phyloP scores from a whole-genome alignment of 768 basidiomycete genomes.

The Hypsizygus marmoreus region DNA sequence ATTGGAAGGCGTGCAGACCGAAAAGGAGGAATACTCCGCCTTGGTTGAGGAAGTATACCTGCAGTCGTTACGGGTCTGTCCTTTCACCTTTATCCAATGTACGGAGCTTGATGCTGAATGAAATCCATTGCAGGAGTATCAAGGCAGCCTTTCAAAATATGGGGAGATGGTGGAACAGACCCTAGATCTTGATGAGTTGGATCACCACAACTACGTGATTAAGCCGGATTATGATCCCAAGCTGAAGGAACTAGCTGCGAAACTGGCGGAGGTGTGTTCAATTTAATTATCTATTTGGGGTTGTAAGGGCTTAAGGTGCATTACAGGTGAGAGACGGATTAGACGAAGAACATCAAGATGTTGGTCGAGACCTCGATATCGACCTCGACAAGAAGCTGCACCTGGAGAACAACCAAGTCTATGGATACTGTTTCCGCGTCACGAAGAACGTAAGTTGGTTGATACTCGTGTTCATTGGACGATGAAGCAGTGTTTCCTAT shows the following conservation, averaged over 20 bases:
- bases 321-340: slow-evolving; percentile 70
- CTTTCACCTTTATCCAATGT: neutral
- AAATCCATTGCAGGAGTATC: slow-evolving; percentile 53
- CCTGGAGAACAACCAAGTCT: slow-evolving; percentile 84
- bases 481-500: neutral
- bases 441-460: slow-evolving; percentile 76
- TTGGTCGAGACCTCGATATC: slow-evolving; percentile 70
- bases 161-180: slow-evolving; percentile 96
- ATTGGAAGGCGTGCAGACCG: slow-evolving; percentile 51
- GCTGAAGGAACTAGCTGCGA: slow-evolving; percentile 66
- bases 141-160: slow-evolving; percentile 70
- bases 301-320: neutral
- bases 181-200: slow-evolving; percentile 85
- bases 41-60: slow-evolving; percentile 75
- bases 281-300: neutral
- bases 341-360: slow-evolving; percentile 76
- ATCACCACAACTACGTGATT: slow-evolving; percentile 86
- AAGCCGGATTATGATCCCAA: slow-evolving; percentile 87
- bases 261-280: slow-evolving; percentile 56
- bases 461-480: neutral
- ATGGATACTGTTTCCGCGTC: slow-evolving; percentile 91
- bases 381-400: slow-evolving; percentile 96
- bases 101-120: neutral
- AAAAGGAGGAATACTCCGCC: slow-evolving; percentile 42
- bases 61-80: slow-evolving; percentile 54